Base-by-base conservation (phyloP, 441 rosid species). In the Adansonia grandidieri region DNA sequence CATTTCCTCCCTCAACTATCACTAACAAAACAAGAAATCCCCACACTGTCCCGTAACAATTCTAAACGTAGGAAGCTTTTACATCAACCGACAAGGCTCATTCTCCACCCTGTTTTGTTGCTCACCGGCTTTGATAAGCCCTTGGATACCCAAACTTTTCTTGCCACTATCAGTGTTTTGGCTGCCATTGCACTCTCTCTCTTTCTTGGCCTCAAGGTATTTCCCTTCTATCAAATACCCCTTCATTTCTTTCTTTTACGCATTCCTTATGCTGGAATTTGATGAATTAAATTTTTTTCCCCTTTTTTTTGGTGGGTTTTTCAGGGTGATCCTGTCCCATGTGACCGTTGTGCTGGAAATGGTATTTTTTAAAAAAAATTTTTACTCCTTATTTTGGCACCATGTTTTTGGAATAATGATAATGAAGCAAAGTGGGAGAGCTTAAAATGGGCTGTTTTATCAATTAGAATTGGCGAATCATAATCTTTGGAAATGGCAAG, bases 251-350 rank as follows among this genome's bases (percentile, higher is more conserved):
- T 3, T 7, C 28, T 9, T 42, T 17, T 3, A 9, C 20, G n/a
- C 17, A 19, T 37, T 19, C 2, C 9, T 61, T 45, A 19, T 44
- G 54, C 14, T 68, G 42, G 37, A 24, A 50, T 66, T 60, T 63
- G 10, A 14, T 14, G 40, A 51, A 28, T 20, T 40, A 20, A 40
- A 2, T 28, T 62, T 15, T 28, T 68, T 6, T 47, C 68, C 9
- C 15, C 1, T 72, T 48, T 48, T 13, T 22, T 8, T 11, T 28
- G 63, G 47, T 19, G 68, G 57, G 44, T 71, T 83, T 84, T 88
- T 60, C 89, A 95, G 98, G 97, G 98, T 72, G 98, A 93, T 68
- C 97, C 98, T 54, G 91, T 95, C 40, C 92, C 98, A 14, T 95
- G 98, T 77, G 95, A 89, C 77, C 91, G 94, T 0, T 95, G 98